Conservation (phyloP, 257 asterid genomes). For the Lavandula angustifolia region DNA sequence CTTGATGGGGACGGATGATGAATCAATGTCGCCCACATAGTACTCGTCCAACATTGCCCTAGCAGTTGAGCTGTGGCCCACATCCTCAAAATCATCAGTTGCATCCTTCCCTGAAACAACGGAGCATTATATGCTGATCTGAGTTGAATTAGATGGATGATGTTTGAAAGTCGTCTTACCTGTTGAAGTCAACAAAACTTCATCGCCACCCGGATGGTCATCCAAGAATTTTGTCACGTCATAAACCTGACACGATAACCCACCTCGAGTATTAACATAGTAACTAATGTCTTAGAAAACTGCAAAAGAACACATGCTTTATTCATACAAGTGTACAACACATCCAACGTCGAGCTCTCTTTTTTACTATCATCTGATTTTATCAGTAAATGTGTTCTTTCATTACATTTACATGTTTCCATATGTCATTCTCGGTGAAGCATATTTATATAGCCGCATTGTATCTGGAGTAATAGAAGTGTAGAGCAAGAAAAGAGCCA, state of each 20-base stretch:
- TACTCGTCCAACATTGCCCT: conserved; percentile 64
- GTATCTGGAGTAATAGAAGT: conserved; percentile 5
- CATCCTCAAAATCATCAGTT: conserved; percentile 84
- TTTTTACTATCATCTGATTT: neutral
- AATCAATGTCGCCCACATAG: conserved; percentile 64
- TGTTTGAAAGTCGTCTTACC: conserved; percentile 39
- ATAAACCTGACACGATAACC: conserved; percentile 52
- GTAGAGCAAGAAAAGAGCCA: conserved; percentile 3
- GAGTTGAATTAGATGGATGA: neutral
- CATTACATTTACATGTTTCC: neutral
- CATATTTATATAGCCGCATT: neutral
- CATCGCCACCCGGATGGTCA: conserved; percentile 97
- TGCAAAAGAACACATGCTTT: neutral
- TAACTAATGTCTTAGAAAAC: neutral
- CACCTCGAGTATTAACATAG: neutral
- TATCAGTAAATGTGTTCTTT: neutral
- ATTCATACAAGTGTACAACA: neutral
- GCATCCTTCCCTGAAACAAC: conserved; percentile 72
- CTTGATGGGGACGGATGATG: conserved; percentile 51
- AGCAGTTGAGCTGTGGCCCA: conserved; percentile 82
- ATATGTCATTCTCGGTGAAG: neutral
- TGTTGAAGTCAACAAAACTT: conserved; percentile 75
- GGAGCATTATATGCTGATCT: neutral
- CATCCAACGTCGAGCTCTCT: neutral
- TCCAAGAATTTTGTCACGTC: conserved; percentile 85